Evolutionary conservation across 2,329 filamentous ascomycete species (phyloP), one percentile per base, ranked within the genome.

Genomic region (Cadophora sp.): DNA sequence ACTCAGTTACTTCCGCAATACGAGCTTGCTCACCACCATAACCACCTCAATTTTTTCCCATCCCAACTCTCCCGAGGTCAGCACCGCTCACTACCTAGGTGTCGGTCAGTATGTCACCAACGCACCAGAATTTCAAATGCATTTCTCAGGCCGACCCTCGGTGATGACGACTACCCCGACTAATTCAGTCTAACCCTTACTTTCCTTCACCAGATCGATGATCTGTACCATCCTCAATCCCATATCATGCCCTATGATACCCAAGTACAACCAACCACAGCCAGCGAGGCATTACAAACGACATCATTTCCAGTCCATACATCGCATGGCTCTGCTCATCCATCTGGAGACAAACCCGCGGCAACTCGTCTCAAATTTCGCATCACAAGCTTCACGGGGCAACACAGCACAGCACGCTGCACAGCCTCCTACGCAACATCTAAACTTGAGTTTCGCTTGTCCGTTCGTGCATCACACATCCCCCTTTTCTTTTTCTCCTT

Each of bases 1-100:
- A 22, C 55, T 58, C 55, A 9, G 43, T 58, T n/a, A 41, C 36
- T 58, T 39, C 36, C 33, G 55, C n/a, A 18, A 58, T 58, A 58
- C 30, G 55, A 58, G 20, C 55, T 18, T 39, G 9, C 33, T 41
- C 36, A 53, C 50, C 50, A 53, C 27, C 30, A 30, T n/a, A 53
- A 22, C 18, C 45, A 20, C 18, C 45, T 9, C n/a, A 48, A 16
- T 18, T 33, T 13, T 39, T n/a, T 11, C 16, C n/a, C n/a, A n/a
- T n/a, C n/a, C n/a, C n/a, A n/a, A n/a, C n/a, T n/a, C n/a, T n/a
- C 20, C 55, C 33, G 36, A 43, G 7, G 55, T 58, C 55, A 41
- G 36, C 55, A 41, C 7, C 6, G 13, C 55, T 58, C n/a, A n/a
- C n/a, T n/a, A n/a, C n/a, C n/a, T n/a, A n/a, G n/a, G n/a, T n/a